Conservation (phyloP, 1,284 basidiomycete genomes). For the Pseudozyma pruni region DNA sequence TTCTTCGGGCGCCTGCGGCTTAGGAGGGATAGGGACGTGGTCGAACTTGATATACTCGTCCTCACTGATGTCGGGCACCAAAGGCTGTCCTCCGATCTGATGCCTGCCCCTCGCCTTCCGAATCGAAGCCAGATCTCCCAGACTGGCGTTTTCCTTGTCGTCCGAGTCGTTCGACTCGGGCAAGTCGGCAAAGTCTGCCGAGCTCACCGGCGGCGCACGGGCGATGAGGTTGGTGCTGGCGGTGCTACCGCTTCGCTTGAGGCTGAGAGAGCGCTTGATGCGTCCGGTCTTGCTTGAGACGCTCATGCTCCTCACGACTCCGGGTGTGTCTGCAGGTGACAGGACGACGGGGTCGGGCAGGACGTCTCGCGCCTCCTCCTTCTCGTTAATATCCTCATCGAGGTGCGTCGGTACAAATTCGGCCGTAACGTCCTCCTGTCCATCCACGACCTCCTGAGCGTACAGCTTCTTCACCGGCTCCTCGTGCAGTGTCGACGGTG, state of each 20-base stretch:
- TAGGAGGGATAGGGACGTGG: slow-evolving; percentile 18
- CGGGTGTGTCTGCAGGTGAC: slow-evolving; percentile 13
- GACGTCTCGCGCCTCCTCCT: slow-evolving; percentile 34
- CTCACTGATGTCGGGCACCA: slow-evolving; percentile 29
- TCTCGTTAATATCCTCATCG: slow-evolving; percentile 9
- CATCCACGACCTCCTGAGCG: slow-evolving; percentile 19
- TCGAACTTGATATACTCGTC: slow-evolving; percentile 27
- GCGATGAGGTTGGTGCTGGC: slow-evolving; percentile 34
- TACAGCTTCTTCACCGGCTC: slow-evolving; percentile 13
- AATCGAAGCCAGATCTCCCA: slow-evolving; percentile 39
- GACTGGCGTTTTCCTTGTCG: not conserved
- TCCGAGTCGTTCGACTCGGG: slow-evolving; percentile 26
- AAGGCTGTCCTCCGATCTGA: slow-evolving; percentile 8
- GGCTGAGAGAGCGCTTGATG: slow-evolving; percentile 45
- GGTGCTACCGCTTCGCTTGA: slow-evolving; percentile 35
- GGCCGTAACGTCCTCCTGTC: not conserved
- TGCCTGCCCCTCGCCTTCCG: slow-evolving; percentile 33
- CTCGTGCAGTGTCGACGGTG: not conserved
- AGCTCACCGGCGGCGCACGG: slow-evolving; percentile 52
- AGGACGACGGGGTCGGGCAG: slow-evolving; percentile 19
- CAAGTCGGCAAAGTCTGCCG: slow-evolving; percentile 40
- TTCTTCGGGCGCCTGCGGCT: not conserved
- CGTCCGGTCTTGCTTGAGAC: slow-evolving; percentile 26
- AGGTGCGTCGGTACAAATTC: not conserved
- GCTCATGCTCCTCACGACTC: slow-evolving; percentile 16